Percentiles rank a stretch among this genome's conserved stretches.
These are phyloP conservation scores for Arctium minus DNA, from an alignment of 129 eudicot species.

Conservation along the genomic window DNA sequence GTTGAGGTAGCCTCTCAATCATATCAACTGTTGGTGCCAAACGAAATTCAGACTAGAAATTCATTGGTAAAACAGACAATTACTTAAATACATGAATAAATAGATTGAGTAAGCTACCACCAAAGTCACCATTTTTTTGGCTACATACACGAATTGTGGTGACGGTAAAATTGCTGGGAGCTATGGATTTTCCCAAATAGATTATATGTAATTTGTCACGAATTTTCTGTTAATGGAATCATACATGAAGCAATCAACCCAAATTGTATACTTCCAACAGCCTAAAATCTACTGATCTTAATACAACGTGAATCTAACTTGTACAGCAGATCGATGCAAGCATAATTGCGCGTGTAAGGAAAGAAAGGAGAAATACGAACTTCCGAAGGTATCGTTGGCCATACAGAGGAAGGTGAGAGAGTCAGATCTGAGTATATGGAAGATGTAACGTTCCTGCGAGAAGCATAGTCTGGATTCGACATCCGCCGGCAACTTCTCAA, in stretches of 20 bases:
- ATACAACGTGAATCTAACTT: neutral
- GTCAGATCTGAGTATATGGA: constrained; percentile 82
- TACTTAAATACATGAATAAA: neutral
- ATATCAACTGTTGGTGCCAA: constrained; percentile 4
- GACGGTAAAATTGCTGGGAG: neutral
- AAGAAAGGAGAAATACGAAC: constrained; percentile 38
- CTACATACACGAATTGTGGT: neutral
- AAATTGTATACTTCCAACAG: neutral
- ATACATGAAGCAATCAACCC: neutral
- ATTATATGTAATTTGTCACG: neutral
- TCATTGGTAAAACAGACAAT: neutral
- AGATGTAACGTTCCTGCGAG: constrained; percentile 92
- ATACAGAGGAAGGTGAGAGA: constrained; percentile 86
- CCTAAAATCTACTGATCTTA: neutral
- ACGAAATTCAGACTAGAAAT: neutral
- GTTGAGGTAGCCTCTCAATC: neutral
- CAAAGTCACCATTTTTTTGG: neutral
- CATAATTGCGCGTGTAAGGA: neutral
- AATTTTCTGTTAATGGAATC: constrained; percentile 4
- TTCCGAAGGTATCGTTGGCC: constrained; percentile 97
- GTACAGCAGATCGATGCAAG: constrained; percentile 11
- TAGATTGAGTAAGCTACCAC: neutral
- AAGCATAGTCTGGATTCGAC: constrained; percentile 77
- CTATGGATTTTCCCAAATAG: neutral
- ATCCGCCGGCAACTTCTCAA: constrained; percentile 78